A percentile compares a stretch with the other conserved stretches of the same genome.
Evolutionary conservation across 2,329 filamentous ascomycete genomes (phyloP).

Genomic region (Paradendryphiella salina): DNA sequence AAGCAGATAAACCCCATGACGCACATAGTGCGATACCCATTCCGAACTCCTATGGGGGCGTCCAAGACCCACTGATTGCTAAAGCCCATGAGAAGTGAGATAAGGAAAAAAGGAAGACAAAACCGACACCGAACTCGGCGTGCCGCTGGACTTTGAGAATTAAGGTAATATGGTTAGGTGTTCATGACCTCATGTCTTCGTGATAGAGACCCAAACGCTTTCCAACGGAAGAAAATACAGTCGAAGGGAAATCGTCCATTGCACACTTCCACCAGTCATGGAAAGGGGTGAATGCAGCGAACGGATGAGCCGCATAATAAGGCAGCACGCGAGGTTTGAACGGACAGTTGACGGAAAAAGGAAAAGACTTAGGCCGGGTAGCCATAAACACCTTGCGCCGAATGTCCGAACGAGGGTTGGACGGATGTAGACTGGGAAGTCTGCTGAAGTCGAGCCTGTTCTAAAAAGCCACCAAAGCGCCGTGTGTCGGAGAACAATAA

Average conservation of each 20-base stretch:
- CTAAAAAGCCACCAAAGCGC: constrained; percentile 37
- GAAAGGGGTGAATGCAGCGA: neutral
- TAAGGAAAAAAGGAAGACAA: constrained; percentile 17
- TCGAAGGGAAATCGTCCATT: constrained; percentile 22
- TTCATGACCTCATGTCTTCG: constrained; percentile 47
- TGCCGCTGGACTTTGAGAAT: constrained; percentile 22
- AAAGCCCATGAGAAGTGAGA: constrained; percentile 11
- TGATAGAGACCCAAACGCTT: constrained; percentile 35
- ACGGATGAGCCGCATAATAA: neutral
- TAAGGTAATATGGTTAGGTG: constrained; percentile 30
- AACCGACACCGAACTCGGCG: constrained; percentile 10
- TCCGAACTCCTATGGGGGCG: constrained; percentile 24
- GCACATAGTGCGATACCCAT: constrained; percentile 22
- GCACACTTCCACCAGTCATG: constrained; percentile 5
- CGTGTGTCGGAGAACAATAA: constrained; percentile 43
- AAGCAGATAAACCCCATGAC: constrained; percentile 13
- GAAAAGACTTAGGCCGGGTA: constrained; percentile 26
- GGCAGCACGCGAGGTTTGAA: constrained; percentile 2
- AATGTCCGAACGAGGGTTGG: constrained; percentile 29
- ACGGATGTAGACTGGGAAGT: constrained; percentile 16
- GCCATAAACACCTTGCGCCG: constrained; percentile 31
- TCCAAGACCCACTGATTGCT: constrained; percentile 16
- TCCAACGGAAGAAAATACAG: constrained; percentile 42
- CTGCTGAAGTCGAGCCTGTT: constrained; percentile 29
- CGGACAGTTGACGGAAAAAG: constrained; percentile 6